Percentiles rank a stretch among this genome's conserved stretches.
These are phyloP conservation scores for Umbelopsis vinacea DNA, from an alignment of 192 early-diverging fungal species.

Conservation along the genomic window DNA sequence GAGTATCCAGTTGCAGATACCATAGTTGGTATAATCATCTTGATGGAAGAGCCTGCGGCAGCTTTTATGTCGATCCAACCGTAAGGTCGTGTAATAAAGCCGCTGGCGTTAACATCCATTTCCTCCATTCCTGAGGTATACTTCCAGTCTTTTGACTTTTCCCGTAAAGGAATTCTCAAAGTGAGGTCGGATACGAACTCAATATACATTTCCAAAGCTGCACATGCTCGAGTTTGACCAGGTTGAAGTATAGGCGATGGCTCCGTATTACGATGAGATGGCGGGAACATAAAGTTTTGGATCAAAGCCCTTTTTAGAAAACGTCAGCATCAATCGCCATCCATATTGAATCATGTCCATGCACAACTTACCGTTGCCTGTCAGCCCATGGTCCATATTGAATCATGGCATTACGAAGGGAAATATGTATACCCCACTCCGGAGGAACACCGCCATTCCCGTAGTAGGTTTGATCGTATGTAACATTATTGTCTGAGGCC, in stretches of 20 bases:
- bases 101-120: constrained; percentile 26
- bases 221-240: constrained; percentile 62
- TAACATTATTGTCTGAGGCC: not conserved
- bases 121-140: constrained; percentile 44
- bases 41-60: constrained; percentile 50
- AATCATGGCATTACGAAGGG: constrained; percentile 57
- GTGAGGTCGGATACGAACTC: constrained; percentile 64
- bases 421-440: constrained; percentile 73
- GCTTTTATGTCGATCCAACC: constrained; percentile 76
- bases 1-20: constrained; percentile 57
- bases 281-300: constrained; percentile 77
- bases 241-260: constrained; percentile 51
- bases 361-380: constrained; percentile 60
- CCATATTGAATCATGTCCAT: not conserved
- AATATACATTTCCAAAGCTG: constrained; percentile 59
- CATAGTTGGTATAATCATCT: constrained; percentile 64
- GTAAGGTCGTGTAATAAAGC: constrained; percentile 53
- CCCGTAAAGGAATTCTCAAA: constrained; percentile 68
- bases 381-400: constrained; percentile 86
- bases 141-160: constrained; percentile 79
- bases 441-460: constrained; percentile 66
- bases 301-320: constrained; percentile 46
- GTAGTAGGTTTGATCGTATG: constrained; percentile 29
- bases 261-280: constrained; percentile 55
- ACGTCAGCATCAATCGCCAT: not conserved